A percentile compares a stretch with the other conserved stretches of the same genome.
Conservation (phyloP, 805 yeast genomes). For the Saccharomycopsis lassenensis region DNA sequence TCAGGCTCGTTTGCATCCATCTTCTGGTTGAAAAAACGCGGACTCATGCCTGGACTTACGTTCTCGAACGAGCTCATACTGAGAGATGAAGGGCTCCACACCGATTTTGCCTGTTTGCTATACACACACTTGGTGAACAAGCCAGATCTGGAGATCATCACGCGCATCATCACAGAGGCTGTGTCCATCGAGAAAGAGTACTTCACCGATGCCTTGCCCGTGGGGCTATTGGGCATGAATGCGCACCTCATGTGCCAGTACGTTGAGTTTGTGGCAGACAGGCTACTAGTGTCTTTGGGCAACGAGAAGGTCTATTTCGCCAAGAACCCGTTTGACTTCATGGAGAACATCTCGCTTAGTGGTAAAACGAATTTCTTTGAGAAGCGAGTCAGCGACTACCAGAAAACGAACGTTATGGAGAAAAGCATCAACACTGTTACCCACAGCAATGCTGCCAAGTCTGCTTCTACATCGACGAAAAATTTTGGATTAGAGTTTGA, state of each 20-base stretch:
- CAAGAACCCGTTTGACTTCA: slow-evolving; percentile 92
- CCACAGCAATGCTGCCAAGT: neutral
- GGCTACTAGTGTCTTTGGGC: slow-evolving; percentile 84
- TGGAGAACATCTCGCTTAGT: slow-evolving; percentile 97
- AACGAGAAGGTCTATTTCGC: slow-evolving; percentile 78
- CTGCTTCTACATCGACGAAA: neutral
- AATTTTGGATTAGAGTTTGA: slow-evolving; percentile 7
- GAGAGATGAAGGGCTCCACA: slow-evolving; percentile 97
- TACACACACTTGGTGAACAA: slow-evolving; percentile 87
- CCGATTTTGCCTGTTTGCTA: slow-evolving; percentile 94
- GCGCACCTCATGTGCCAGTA: slow-evolving; percentile 89
- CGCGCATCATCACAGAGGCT: slow-evolving; percentile 85
- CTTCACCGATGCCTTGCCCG: slow-evolving; percentile 91
- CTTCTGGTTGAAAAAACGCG: slow-evolving; percentile 98
- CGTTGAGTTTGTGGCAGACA: slow-evolving; percentile 95
- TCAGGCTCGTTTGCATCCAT: slow-evolving; percentile 97
- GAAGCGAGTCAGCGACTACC: slow-evolving; percentile 97
- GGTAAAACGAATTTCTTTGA: slow-evolving; percentile 99
- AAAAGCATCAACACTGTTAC: slow-evolving; percentile 31
- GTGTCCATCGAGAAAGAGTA: slow-evolving; percentile 89
- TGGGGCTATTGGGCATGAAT: slow-evolving; percentile 90
- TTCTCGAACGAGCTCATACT: slow-evolving; percentile 95
- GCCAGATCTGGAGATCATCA: slow-evolving; percentile 69
- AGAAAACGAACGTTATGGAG: slow-evolving; percentile 98
- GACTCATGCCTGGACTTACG: slow-evolving; percentile 97